phyloP scores from a whole-genome alignment of 1,139 yeast species.

The Kodamaea plutei region DNA sequence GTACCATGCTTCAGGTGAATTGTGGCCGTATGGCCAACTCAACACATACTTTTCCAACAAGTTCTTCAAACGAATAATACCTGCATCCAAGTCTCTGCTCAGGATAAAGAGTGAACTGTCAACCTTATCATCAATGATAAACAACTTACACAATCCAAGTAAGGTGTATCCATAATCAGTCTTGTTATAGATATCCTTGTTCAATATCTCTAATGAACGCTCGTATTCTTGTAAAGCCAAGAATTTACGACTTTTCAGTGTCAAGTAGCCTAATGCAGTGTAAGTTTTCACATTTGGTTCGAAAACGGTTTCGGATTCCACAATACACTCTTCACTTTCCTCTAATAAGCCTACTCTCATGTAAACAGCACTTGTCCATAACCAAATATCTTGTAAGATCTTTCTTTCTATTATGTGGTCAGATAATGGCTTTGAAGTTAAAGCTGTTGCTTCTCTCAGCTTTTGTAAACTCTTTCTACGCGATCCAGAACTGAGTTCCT shows the following conservation, averaged over 20 bases:
- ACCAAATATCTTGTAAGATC: slow-evolving; percentile 64
- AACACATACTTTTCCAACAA: slow-evolving; percentile 49
- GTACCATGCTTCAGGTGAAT: slow-evolving; percentile 71
- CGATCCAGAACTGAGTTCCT: slow-evolving; percentile 5
- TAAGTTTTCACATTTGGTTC: slow-evolving; percentile 52
- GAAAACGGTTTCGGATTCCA: slow-evolving; percentile 59
- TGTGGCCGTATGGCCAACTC: slow-evolving; percentile 52
- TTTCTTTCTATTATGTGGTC: slow-evolving; percentile 13
- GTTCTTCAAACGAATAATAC: slow-evolving; percentile 59
- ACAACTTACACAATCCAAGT: slow-evolving; percentile 62
- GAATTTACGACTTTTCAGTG: slow-evolving; percentile 34
- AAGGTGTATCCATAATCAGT: slow-evolving; percentile 52
- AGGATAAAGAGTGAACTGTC: slow-evolving; percentile 37
- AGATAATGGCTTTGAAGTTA: background rate
- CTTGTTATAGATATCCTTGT: slow-evolving; percentile 19
- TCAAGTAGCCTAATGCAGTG: slow-evolving; percentile 52
- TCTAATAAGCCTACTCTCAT: slow-evolving; percentile 48
- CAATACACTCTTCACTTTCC: slow-evolving; percentile 70
- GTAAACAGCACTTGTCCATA: slow-evolving; percentile 68
- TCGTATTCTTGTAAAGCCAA: slow-evolving; percentile 67
- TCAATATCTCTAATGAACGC: slow-evolving; percentile 50
- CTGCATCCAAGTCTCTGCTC: slow-evolving; percentile 56
- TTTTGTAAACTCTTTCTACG: slow-evolving; percentile 3
- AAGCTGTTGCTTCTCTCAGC: slow-evolving; percentile 1
- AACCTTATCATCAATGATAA: slow-evolving; percentile 40